Evolutionary conservation across 805 yeast genomes (phyloP), one percentile per base, ranked within the genome.

Genomic region (Maudiozyma turicensis): DNA sequence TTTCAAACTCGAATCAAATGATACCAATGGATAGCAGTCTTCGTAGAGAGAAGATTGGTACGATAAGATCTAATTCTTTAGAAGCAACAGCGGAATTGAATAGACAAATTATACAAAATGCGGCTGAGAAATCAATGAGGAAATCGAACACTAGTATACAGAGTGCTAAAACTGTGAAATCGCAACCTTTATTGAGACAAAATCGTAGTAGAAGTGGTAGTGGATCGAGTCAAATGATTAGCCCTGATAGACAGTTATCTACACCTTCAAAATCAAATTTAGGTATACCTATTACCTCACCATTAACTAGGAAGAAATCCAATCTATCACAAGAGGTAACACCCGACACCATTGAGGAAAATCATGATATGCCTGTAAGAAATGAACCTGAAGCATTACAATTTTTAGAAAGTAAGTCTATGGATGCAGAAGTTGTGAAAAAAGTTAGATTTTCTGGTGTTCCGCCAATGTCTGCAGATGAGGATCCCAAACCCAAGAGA

Each of bases 391-490:
- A 41, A 34, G 35, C 32, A 34, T 30, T 46, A 14, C 34, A 40
- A 28, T 46, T 46, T 35, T 26, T 43, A 2, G 8, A 15, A 10
- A n/a, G 11, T 28, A n/a, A 20, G 11, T 11, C 13, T n/a, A 44
- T 39, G 9, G 44, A 20, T 3, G 29, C 14, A 13, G 20, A 11
- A 13, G n/a, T 30, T 6, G 47, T 52, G 5, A 64, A 64, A 52
- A 66, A 58, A 43, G 71, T 66, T 3, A 57, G 70, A 31, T 66
- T 66, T 49, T 48, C 54, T 4, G 70, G 70, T 10, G 71, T 66
- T 0, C 66, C 70, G 5, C 69, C 71, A 7, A 58, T 65, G 59
- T 50, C 59, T 1, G 55, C 51, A 1, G 56, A 58, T 14, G 70
- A 66, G 46, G 56, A 64, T 14, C 58, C 60, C 3, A 52, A 48